Evolutionary conservation across 139 green algal genomes (phyloP).

Genomic region (Deuterostichococcus epilithicus): DNA sequence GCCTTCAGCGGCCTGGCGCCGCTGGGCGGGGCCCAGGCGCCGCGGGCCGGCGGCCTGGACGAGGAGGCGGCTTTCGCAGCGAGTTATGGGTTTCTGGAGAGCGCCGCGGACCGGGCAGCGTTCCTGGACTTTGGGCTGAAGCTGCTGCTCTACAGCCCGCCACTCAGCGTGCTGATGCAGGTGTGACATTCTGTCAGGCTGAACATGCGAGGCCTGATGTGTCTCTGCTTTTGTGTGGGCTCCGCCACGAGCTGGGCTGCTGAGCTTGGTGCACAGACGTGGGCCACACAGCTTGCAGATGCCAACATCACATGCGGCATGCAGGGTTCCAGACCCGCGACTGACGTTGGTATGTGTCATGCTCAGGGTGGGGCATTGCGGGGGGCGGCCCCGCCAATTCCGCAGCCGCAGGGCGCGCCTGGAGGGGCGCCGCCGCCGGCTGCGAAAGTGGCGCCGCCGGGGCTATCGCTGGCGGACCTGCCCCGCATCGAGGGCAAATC

Average conservation of each 20-base stretch:
- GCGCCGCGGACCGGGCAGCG: constrained; percentile 19
- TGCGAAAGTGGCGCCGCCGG: constrained; percentile 19
- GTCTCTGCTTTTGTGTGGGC: too few relatives aligned
- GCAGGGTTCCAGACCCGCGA: too few relatives aligned
- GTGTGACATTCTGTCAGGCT: too few relatives aligned
- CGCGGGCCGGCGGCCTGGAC: constrained; percentile 15
- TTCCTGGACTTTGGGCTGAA: constrained; percentile 60
- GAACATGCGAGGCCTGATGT: too few relatives aligned
- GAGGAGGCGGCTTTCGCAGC: background rate
- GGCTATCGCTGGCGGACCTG: constrained; percentile 39
- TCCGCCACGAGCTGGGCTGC: too few relatives aligned
- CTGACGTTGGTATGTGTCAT: too few relatives aligned
- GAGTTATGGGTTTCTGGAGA: constrained; percentile 28
- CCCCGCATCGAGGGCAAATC: constrained; percentile 41
- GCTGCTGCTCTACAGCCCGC: constrained; percentile 69
- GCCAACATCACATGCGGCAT: too few relatives aligned
- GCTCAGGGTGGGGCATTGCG: too few relatives aligned
- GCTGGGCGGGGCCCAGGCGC: constrained; percentile 12
- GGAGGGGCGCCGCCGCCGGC: background rate
- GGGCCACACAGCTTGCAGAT: too few relatives aligned
- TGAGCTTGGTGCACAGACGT: too few relatives aligned
- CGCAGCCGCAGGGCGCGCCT: background rate
- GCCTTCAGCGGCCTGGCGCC: constrained; percentile 30
- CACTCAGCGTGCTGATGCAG: too few relatives aligned
- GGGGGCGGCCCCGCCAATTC: too few relatives aligned